Evolutionary conservation across 1,284 basidiomycete genomes (phyloP).

Genomic region (Microbotryum violaceum): DNA sequence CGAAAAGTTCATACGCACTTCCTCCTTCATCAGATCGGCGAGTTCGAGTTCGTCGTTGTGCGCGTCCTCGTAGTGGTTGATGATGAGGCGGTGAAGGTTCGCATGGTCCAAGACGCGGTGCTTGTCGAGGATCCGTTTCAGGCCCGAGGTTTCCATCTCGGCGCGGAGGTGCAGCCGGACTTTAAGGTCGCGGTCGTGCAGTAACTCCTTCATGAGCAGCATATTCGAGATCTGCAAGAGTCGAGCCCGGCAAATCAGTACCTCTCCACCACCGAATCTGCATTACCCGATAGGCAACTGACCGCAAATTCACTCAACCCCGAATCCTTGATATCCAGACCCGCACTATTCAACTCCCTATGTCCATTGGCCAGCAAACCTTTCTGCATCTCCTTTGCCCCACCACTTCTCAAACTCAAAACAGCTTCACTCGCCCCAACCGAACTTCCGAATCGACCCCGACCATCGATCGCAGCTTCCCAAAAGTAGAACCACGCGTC

Average conservation of each 20-base stretch:
- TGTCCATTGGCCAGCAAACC: slow-evolving; percentile 9
- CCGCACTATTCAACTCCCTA: slow-evolving; percentile 47
- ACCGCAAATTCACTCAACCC: slow-evolving; percentile 77
- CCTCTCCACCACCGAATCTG: too few relatives aligned
- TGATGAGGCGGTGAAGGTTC: slow-evolving; percentile 61
- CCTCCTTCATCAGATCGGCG: slow-evolving; percentile 66
- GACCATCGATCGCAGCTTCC: slow-evolving; percentile 66
- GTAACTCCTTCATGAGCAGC: slow-evolving; percentile 59
- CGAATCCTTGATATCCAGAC: slow-evolving; percentile 46
- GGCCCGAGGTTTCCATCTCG: slow-evolving; percentile 80
- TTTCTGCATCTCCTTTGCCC: slow-evolving; percentile 18
- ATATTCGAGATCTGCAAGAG: slow-evolving; percentile 54
- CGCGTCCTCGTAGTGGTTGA: slow-evolving; percentile 57
- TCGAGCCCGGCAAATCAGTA: too few relatives aligned
- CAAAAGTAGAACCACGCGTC: slow-evolving; percentile 85
- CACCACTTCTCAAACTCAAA: slow-evolving; percentile 45
- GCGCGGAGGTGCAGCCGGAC: slow-evolving; percentile 74
- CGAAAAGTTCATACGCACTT: slow-evolving; percentile 66
- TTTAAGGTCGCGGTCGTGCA: slow-evolving; percentile 61
- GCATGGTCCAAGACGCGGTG: slow-evolving; percentile 59
- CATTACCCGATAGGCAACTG: slow-evolving; percentile 37
- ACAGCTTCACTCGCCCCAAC: slow-evolving; percentile 92
- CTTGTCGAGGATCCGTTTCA: slow-evolving; percentile 64
- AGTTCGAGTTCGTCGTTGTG: slow-evolving; percentile 73
- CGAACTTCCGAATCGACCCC: slow-evolving; percentile 89